phyloP scores from a whole-genome alignment of 495 filamentous ascomycete species.

The Tetracladium setigerum region DNA sequence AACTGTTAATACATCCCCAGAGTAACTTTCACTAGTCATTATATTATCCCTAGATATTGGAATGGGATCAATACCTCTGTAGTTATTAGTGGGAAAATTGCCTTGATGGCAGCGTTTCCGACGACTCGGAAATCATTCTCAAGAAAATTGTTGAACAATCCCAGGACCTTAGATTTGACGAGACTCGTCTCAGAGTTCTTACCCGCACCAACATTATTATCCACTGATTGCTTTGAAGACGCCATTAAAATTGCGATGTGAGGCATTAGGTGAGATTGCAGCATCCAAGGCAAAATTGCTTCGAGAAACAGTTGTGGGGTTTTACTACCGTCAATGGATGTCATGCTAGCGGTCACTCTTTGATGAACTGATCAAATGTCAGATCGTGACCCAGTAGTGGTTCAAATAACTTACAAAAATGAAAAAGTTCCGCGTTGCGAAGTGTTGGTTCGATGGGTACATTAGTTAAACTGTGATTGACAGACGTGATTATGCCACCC shows the following conservation, averaged over 20 bases:
- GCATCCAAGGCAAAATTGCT: conserved; percentile 23
- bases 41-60: background rate
- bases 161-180: conserved; percentile 14
- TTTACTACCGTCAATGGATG: conserved; percentile 19
- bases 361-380: conserved; percentile 13
- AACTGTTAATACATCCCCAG: conserved; percentile 17
- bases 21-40: conserved; percentile 18
- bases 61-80: conserved; percentile 18
- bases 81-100: conserved; percentile 18
- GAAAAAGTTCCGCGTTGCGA: conserved; percentile 18
- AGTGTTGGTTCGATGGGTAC: conserved; percentile 8
- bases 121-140: conserved; percentile 9
- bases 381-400: background rate
- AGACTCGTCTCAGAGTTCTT: conserved; percentile 10
- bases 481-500: conserved; percentile 16
- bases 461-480: conserved; percentile 19
- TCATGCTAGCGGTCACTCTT: conserved; percentile 19
- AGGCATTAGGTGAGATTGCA: conserved; percentile 23
- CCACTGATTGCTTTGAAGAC: conserved; percentile 12
- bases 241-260: conserved; percentile 23
- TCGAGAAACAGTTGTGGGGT: conserved; percentile 10
- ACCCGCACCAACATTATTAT: conserved; percentile 1
- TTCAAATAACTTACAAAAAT: conserved; percentile 21
- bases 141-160: conserved; percentile 18
- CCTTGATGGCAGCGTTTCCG: conserved; percentile 15